A percentile compares a stretch with the other conserved stretches of the same genome.
These are phyloP conservation scores for Suillus alpinus DNA, from an alignment of 768 basidiomycete species.

Conservation along the genomic window DNA sequence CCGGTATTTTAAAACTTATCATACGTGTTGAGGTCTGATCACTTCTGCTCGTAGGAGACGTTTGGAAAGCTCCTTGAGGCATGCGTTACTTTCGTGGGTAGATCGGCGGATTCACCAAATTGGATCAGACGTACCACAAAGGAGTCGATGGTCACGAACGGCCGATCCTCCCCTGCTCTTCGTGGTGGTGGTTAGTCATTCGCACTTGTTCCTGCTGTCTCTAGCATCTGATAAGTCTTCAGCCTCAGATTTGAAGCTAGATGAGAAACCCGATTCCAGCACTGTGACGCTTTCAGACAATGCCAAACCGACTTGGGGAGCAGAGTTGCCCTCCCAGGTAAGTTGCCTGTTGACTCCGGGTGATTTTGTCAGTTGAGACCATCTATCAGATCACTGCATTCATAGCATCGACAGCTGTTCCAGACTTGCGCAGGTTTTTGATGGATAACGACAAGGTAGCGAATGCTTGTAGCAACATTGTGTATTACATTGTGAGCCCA, in stretches of 20 bases:
- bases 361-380: constrained; percentile 7
- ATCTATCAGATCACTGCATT: constrained; percentile 64
- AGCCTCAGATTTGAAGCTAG: constrained; percentile 43
- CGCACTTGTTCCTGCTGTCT: neutral
- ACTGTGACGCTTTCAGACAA: constrained; percentile 37
- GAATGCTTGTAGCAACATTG: constrained; percentile 76
- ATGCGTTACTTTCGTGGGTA: constrained; percentile 69
- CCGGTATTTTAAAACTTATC: neutral
- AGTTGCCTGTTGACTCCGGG: neutral
- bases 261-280: constrained; percentile 58
- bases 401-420: constrained; percentile 65
- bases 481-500: constrained; percentile 81
- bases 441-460: constrained; percentile 82
- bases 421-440: constrained; percentile 74
- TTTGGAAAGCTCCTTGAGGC: constrained; percentile 84
- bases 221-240: constrained; percentile 2
- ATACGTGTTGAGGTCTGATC: neutral
- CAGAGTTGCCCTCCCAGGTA: constrained; percentile 28
- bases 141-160: constrained; percentile 59
- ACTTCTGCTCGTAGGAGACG: constrained; percentile 52
- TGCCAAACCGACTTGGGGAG: constrained; percentile 24
- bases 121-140: constrained; percentile 75
- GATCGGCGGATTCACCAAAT: constrained; percentile 69
- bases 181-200: constrained; percentile 44
- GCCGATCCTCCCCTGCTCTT: constrained; percentile 67